Conservation (phyloP, 345 rosid genomes). For the Erysimum cheiranthoides region DNA sequence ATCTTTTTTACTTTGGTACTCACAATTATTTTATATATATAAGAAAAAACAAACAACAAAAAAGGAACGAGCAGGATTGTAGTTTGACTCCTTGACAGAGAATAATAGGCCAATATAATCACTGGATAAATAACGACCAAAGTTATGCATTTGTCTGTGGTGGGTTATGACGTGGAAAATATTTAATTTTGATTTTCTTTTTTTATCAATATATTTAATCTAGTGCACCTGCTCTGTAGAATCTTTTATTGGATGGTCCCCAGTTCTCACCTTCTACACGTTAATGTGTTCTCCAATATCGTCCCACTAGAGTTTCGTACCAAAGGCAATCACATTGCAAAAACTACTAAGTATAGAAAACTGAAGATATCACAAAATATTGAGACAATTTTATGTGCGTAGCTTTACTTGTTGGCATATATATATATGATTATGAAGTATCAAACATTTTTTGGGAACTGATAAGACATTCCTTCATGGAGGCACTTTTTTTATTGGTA, state of each 20-base stretch:
- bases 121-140: slow-evolving; percentile 9
- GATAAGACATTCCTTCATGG: slow-evolving; percentile 21
- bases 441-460: slow-evolving; percentile 5
- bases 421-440: background rate
- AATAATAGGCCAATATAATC: slow-evolving; percentile 12
- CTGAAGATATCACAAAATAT: background rate
- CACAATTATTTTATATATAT: background rate
- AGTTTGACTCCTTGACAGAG: slow-evolving; percentile 22
- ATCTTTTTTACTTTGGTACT: background rate
- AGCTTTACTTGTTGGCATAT: slow-evolving; percentile 6
- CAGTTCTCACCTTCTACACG: slow-evolving; percentile 29
- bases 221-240: slow-evolving; percentile 32
- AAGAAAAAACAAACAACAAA: background rate
- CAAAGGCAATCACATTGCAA: slow-evolving; percentile 1
- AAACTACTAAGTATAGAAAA: slow-evolving; percentile 22
- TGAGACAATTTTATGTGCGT: background rate
- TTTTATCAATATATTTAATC: background rate
- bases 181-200: slow-evolving; percentile 4
- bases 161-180: slow-evolving; percentile 35
- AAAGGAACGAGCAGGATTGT: background rate
- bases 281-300: slow-evolving; percentile 37
- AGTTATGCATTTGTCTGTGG: slow-evolving; percentile 18
- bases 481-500: background rate
- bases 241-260: slow-evolving; percentile 41
- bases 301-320: slow-evolving; percentile 34